These are phyloP conservation scores for Pseudogymnoascus verrucosus DNA, from an alignment of 2,329 filamentous ascomycete genomes.

Conservation along the genomic window DNA sequence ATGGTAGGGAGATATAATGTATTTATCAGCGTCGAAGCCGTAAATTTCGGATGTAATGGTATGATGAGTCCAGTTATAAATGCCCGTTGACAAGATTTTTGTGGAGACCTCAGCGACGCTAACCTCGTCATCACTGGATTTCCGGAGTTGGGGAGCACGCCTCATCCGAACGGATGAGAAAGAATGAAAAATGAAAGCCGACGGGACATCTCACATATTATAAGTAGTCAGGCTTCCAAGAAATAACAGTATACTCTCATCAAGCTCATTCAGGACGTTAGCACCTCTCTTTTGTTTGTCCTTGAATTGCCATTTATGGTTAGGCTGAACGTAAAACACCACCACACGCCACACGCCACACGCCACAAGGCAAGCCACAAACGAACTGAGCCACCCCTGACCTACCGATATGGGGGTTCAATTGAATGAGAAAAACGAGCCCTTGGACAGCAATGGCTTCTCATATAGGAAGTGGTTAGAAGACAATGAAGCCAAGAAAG, in stretches of 20 bases:
- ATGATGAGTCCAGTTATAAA: not conserved
- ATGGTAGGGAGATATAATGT: not conserved
- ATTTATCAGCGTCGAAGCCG: not conserved
- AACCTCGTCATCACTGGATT: constrained; percentile 4
- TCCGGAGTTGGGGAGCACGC: not conserved
- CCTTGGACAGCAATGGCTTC: not conserved
- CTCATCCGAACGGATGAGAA: constrained; percentile 5
- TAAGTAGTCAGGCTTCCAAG: not conserved
- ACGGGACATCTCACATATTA: not conserved
- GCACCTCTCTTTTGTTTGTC: not conserved
- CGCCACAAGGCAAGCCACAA: not conserved
- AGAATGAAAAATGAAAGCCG: not conserved
- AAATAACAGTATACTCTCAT: not conserved
- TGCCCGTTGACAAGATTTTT: not conserved
- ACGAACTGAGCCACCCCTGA: not conserved
- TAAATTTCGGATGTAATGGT: not conserved
- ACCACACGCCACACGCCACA: not conserved
- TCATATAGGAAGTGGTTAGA: constrained; percentile 9
- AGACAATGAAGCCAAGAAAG: constrained; percentile 7
- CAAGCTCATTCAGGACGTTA: not conserved
- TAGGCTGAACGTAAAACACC: not conserved
- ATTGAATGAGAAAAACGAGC: not conserved
- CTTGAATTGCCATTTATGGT: not conserved
- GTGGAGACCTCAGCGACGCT: not conserved
- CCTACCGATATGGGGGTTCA: not conserved